Evolutionary conservation across 371 early-diverging fungal genomes (phyloP).

Genomic region (Syncephalis plumigaleata): DNA sequence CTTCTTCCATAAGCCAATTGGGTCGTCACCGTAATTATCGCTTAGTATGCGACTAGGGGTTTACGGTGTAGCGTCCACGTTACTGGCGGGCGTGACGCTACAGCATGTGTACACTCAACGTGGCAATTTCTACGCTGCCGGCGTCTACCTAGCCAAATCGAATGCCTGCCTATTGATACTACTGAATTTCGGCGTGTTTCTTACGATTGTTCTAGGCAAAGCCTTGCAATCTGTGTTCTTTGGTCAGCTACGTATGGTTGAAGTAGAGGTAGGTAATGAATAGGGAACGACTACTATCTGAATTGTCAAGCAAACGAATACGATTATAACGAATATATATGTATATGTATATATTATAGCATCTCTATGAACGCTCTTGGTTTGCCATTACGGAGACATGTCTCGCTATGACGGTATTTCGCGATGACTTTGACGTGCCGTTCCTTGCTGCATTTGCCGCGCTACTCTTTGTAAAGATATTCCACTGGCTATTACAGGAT

Average conservation of each 20-base stretch:
- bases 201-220: constrained; percentile 60
- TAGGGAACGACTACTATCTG: neutral
- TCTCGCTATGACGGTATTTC: constrained; percentile 88
- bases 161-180: constrained; percentile 46
- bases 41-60: constrained; percentile 55
- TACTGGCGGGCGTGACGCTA: constrained; percentile 50
- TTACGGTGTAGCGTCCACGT: constrained; percentile 52
- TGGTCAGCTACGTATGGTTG: constrained; percentile 76
- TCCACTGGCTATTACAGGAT: constrained; percentile 90
- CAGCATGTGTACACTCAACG: constrained; percentile 54
- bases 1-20: no score
- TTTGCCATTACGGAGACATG: constrained; percentile 90
- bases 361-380: constrained; percentile 90
- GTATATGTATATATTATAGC: constrained; percentile 23
- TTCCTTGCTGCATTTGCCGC: constrained; percentile 68
- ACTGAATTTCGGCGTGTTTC: constrained; percentile 60
- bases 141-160: constrained; percentile 71
- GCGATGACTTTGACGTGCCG: constrained; percentile 79
- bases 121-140: constrained; percentile 73
- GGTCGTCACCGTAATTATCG: no score
- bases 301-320: neutral
- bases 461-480: constrained; percentile 75
- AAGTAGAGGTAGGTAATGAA: constrained; percentile 54
- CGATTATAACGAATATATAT: neutral
- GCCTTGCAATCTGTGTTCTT: constrained; percentile 64